Evolutionary conservation across 2,329 filamentous ascomycete species (phyloP), one percentile per base, ranked within the genome.

Genomic region (Septoria petroselini): DNA sequence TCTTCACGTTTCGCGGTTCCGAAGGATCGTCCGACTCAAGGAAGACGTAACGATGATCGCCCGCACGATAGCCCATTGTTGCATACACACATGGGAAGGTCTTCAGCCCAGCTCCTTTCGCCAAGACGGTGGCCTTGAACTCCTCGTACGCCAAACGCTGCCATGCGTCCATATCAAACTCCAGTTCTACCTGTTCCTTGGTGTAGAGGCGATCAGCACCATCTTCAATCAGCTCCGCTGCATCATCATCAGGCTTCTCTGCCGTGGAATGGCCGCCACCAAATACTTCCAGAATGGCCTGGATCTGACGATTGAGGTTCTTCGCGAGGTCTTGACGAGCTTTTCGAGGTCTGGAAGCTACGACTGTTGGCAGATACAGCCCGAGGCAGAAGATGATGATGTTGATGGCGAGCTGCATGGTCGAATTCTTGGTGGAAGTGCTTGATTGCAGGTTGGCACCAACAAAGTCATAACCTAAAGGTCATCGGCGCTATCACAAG

Each of bases 71-170:
- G 4, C 55, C 55, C 53, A 53, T 53, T 7, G 55, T 58, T 17
- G 55, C 55, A 31, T 58, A 58, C 2, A 58, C 48, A 33, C 55
- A 58, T 12, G 55, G 55, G 25, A 58, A 58, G 4, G 55, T 58
- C 30, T 53, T 55, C 37, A 58, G 47, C 7, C 55, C 55, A 14
- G 34, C 51, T 4, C 47, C 55, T 23, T 58, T 58, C 7, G 55
- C 55, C 11, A 58, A 48, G 11, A 58, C 55, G n/a, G 55, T 55
- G 11, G 53, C 52, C 35, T 53, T 55, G 55, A 58, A 58, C 14
- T 58, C 55, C 34, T 58, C 55, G 8, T 55, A 58, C 11, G 50
- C 55, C 29, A 53, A 18, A 15, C 55, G 46, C 30, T 58, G 55
- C 55, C 55, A 58, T 30, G 55, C 42, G 38, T 58, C 30, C 53